Evolutionary conservation across 352 stramenopile species (phyloP), one percentile per base, ranked within the genome.

Genomic region (Globisporangium perplexum): DNA sequence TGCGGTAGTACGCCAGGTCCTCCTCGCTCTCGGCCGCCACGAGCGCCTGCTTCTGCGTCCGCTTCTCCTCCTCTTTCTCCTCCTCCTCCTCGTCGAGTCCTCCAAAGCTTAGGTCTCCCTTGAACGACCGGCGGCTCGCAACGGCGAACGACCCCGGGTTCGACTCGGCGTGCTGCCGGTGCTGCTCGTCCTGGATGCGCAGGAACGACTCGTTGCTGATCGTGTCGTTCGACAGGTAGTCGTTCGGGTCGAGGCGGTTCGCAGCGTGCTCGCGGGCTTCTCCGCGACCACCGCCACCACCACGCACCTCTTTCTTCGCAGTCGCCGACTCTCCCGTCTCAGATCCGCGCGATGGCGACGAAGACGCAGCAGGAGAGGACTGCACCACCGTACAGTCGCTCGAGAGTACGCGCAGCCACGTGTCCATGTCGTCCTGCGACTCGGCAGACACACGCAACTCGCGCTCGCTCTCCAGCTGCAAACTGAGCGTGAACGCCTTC

Each of bases 141-240:
- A 50, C 46, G 23, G 22, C 49, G 22, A 51, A 55, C 38, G 56
- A 51, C 39, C 60, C 60, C 33, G 71, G 55, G 0, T 69, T 24
- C 2, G 78, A 51, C n/a, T 53, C 47, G 4, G 31, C 14, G 65
- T 71, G 11, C 23, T 30, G 22, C 23, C 36, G 7, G 38, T 38
- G 24, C 52, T 83, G 65, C 14, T 66, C 53, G 28, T 66, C 66
- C 51, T 71, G 43, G 42, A 56, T 60, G 18, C 80, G 75, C 49
- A 88, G 59, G 43, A 87, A 78, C 22, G 77, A 85, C 31, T 90
- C 77, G 63, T 90, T 85, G 36, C 67, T 80, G 62, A 90, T 80
- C n/a, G 71, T 75, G 30, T 90, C 77, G 49, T 88, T 87, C 28
- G 59, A 43, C 1, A 90, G 54, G 63, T 90, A 88, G 49, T 90